Evolutionary conservation across 768 basidiomycete species (phyloP), one percentile per base, ranked within the genome.

Genomic region (Lyophyllum atratum): DNA sequence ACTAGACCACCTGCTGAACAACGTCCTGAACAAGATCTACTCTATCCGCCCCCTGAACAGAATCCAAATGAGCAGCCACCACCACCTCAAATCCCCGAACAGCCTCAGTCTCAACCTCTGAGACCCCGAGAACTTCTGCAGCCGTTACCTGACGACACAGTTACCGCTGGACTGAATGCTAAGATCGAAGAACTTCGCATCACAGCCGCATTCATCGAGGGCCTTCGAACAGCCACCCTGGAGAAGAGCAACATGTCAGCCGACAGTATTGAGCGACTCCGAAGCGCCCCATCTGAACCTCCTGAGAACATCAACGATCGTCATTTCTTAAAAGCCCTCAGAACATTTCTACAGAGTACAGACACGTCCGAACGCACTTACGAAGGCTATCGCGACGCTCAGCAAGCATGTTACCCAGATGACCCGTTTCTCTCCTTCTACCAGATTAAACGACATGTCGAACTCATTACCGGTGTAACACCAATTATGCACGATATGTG

Each of bases 401-500:
- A 61, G n/a, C 28, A 54, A 3, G 56, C 54, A 6, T 61, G 65
- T 3, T 59, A 67, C 56, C 71, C 70, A 7, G 63, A 72, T 2
- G 54, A 64, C 17, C 49, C 61, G 6, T 63, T 74, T 25, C 67
- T 70, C 8, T 71, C 70, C 1, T 69, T 63, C 37, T 47, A 74
- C 39, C 55, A 66, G 33, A 52, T 74, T 44, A 66, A 73, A 47
- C 31, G 63, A 9, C 44, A 47, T 2, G 55, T 76, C 8, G 53
- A 59, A 10, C 21, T 68, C 6, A 45, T 76, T 11, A 77, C 66
- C 15, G 74, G 78, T 1, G 59, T 83, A 3, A 44, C 65, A 6
- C 43, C 72, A 0, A 58, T 81, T 5, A 43, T 63, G 0, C 46
- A 69, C 17, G 73, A 82, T 55, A 82, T 82, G 79, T 83, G 80